phyloP scores from a whole-genome alignment of 352 stramenopile genomes.

The Nothophytophthora sp. region DNA sequence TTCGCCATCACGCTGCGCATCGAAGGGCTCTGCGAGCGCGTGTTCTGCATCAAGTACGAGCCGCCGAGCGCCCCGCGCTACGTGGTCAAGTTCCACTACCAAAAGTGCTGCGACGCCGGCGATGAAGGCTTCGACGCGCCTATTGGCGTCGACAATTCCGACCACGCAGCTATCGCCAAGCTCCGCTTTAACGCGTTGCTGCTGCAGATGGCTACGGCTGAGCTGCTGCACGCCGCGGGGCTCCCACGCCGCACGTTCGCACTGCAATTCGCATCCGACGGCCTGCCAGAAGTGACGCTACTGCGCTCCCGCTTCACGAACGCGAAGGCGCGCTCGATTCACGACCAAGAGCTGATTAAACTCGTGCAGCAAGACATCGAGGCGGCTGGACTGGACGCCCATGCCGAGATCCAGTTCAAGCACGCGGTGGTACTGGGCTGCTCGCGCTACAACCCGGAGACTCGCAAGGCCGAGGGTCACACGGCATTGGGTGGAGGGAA shows the following conservation, averaged over 20 bases:
- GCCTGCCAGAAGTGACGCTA: conserved; percentile 51
- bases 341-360: conserved; percentile 62
- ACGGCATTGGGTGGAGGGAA: conserved; percentile 56
- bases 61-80: conserved; percentile 28
- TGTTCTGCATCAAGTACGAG: conserved; percentile 42
- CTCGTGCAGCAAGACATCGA: conserved; percentile 58
- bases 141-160: conserved; percentile 48
- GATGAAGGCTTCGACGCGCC: conserved; percentile 62
- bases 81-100: conserved; percentile 71
- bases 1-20: conserved; percentile 37
- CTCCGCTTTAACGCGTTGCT: conserved; percentile 63
- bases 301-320: conserved; percentile 62
- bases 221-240: conserved; percentile 48
- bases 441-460: conserved; percentile 54
- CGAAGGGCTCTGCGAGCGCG: conserved; percentile 4
- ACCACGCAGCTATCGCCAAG: conserved; percentile 43
- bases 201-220: conserved; percentile 53
- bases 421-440: conserved; percentile 75
- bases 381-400: conserved; percentile 26
- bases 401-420: conserved; percentile 44
- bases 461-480: conserved; percentile 54
- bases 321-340: conserved; percentile 38
- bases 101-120: conserved; percentile 45
- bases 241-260: conserved; percentile 51
- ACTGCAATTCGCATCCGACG: conserved; percentile 53